phyloP scores from a whole-genome alignment of 768 basidiomycete species.

The Auricularia sp. region DNA sequence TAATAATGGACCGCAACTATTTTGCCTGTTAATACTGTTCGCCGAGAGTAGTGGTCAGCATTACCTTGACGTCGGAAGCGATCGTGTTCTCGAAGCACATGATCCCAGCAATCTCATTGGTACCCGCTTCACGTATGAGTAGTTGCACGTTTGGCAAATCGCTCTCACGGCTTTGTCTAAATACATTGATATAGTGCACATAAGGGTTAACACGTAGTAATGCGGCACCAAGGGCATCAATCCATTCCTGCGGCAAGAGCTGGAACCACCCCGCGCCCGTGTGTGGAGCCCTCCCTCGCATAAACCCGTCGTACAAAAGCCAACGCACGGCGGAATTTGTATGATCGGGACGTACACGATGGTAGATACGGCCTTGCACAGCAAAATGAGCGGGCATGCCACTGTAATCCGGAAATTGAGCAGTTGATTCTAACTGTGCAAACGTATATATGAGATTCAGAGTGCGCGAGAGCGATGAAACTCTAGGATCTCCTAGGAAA shows the following conservation, averaged over 20 bases:
- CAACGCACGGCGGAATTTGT: too few species aligned
- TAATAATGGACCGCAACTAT: too few species aligned
- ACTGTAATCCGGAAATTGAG: slow-evolving; percentile 14
- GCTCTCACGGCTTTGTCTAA: slow-evolving; percentile 7
- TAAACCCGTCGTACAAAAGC: too few species aligned
- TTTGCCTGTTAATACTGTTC: too few species aligned
- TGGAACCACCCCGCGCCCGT: too few species aligned
- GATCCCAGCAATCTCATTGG: neutral
- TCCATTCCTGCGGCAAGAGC: too few species aligned
- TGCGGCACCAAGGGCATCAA: too few species aligned
- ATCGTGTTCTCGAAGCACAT: neutral
- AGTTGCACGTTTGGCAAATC: slow-evolving; percentile 9
- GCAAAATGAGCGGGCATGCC: neutral
- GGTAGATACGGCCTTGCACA: too few species aligned
- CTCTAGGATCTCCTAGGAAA: slow-evolving; percentile 18
- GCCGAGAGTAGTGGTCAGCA: too few species aligned
- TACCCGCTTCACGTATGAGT: neutral
- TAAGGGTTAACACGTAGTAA: slow-evolving; percentile 13
- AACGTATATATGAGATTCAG: slow-evolving; percentile 26
- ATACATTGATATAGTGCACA: slow-evolving; percentile 4
- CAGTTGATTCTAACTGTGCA: slow-evolving; percentile 21
- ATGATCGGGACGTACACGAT: too few species aligned
- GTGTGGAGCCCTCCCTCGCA: too few species aligned
- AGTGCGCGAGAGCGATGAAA: slow-evolving; percentile 18
- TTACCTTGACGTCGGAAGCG: neutral